A percentile compares a stretch with the other conserved stretches of the same genome.
These are phyloP conservation scores for Geotrichum siamense DNA, from an alignment of 1,139 yeast species.

Conservation along the genomic window DNA sequence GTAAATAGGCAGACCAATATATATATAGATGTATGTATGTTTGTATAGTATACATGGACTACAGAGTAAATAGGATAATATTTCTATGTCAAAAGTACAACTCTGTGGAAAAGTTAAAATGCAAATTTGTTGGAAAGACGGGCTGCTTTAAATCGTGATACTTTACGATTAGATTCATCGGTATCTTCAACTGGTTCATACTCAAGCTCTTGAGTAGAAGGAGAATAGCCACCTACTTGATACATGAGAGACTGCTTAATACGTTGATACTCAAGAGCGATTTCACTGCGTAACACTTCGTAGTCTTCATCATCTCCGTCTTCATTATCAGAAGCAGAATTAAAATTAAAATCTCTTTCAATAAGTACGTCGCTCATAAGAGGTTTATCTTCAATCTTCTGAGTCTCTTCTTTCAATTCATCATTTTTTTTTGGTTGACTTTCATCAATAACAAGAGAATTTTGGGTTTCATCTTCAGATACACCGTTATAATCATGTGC, in stretches of 20 bases:
- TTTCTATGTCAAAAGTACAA: no score
- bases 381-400: constrained; percentile 15
- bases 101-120: no score
- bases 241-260: constrained; percentile 49
- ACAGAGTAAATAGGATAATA: no score
- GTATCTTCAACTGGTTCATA: constrained; percentile 67
- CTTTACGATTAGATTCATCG: constrained; percentile 31
- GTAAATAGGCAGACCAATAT: no score
- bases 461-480: constrained; percentile 9
- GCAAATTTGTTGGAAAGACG: constrained; percentile 19
- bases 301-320: constrained; percentile 21
- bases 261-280: constrained; percentile 51
- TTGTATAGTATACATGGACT: no score
- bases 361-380: constrained; percentile 22
- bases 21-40: no score
- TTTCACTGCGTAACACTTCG: constrained; percentile 25
- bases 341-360: constrained; percentile 20
- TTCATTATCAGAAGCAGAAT: constrained; percentile 8
- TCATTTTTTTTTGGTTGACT: no score
- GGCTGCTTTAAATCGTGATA: constrained; percentile 68
- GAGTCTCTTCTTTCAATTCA: no score
- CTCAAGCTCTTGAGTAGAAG: constrained; percentile 47
- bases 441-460: no score
- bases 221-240: constrained; percentile 42
- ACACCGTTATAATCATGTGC: constrained; percentile 22